phyloP scores from a whole-genome alignment of 2,329 filamentous ascomycete species.

The Pseudogymnoascus sp. region DNA sequence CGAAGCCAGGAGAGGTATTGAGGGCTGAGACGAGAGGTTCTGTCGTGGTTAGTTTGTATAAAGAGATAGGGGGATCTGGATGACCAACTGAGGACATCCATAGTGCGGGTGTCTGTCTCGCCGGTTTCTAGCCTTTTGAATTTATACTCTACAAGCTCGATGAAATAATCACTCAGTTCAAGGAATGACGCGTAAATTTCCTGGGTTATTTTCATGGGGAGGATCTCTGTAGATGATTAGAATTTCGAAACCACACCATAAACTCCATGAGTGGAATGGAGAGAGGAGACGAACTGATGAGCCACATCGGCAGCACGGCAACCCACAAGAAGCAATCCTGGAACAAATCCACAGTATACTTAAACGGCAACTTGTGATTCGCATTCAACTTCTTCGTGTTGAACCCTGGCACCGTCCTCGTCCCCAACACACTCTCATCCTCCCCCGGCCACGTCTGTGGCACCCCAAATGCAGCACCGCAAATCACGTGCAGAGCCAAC shows the following conservation, averaged over 20 bases:
- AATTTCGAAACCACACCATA: neutral
- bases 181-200: conserved; percentile 4
- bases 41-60: conserved; percentile 10
- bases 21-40: conserved; percentile 16
- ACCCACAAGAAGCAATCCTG: conserved; percentile 42
- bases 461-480: conserved; percentile 43
- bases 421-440: conserved; percentile 22
- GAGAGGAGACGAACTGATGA: conserved; percentile 28
- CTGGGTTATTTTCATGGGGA: neutral
- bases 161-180: neutral
- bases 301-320: conserved; percentile 37
- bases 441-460: conserved; percentile 35
- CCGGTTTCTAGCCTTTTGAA: conserved; percentile 15
- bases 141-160: conserved; percentile 9
- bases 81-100: conserved; percentile 21
- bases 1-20: conserved; percentile 4
- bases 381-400: conserved; percentile 15
- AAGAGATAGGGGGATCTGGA: neutral
- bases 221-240: neutral
- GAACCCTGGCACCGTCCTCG: conserved; percentile 9
- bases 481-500: conserved; percentile 46
- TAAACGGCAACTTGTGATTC: conserved; percentile 40
- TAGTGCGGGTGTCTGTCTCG: conserved; percentile 19
- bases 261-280: neutral
- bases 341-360: conserved; percentile 40